A percentile compares a stretch with the other conserved stretches of the same genome.
Conservation (phyloP, 2,329 filamentous ascomycete genomes). For the Aspergillus pseudonomiae region DNA sequence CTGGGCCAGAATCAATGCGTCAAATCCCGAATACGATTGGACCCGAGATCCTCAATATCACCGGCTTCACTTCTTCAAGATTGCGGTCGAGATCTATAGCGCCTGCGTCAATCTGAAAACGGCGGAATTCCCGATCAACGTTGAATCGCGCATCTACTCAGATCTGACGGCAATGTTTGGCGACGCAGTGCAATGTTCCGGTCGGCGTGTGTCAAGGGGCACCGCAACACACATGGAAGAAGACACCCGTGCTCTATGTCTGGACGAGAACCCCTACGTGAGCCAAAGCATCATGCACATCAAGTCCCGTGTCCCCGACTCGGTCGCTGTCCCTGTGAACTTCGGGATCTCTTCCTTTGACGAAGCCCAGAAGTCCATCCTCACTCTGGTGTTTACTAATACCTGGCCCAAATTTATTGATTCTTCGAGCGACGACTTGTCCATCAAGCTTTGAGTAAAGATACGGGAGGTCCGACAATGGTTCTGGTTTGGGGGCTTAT, state of each 20-base stretch:
- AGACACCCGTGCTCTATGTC: neutral
- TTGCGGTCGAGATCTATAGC: neutral
- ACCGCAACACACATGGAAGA: neutral
- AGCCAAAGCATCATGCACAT: neutral
- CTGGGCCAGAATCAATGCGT: neutral
- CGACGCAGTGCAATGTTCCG: neutral
- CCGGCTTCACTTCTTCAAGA: neutral
- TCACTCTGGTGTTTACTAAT: neutral
- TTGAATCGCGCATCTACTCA: neutral
- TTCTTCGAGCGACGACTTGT: neutral
- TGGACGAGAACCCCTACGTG: neutral
- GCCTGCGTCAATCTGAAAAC: neutral
- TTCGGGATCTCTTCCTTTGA: neutral
- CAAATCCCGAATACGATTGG: neutral
- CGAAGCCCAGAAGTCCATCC: neutral
- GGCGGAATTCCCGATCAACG: neutral
- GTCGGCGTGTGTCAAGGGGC: neutral
- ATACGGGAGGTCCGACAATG: neutral
- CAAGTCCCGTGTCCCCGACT: neutral
- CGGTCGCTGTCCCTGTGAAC: neutral
- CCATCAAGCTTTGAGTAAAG: neutral
- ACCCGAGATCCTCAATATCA: neutral
- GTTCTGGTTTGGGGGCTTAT: neutral
- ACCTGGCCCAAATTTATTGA: slow-evolving; percentile 2
- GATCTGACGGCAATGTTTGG: neutral